These are phyloP conservation scores for Metschnikowia anglica DNA, from an alignment of 805 yeast genomes.

Conservation along the genomic window DNA sequence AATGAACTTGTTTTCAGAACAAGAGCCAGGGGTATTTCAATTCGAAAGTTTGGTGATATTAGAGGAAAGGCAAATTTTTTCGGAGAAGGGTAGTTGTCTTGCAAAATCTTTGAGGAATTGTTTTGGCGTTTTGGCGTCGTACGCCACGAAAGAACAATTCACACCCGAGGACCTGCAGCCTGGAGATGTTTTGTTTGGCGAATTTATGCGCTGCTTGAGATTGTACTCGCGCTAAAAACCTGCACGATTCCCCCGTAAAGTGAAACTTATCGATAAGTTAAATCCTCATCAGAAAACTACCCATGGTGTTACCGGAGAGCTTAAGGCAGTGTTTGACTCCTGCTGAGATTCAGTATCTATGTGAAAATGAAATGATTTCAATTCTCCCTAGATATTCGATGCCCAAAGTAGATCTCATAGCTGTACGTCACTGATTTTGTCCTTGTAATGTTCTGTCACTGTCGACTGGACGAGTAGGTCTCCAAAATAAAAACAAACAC, in stretches of 20 bases:
- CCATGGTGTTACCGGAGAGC: slow-evolving; percentile 20
- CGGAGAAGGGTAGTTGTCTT: slow-evolving; percentile 1
- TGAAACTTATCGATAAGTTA: background rate
- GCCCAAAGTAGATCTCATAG: slow-evolving; percentile 63
- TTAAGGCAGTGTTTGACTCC: slow-evolving; percentile 55
- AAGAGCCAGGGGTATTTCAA: background rate
- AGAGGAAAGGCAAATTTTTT: slow-evolving; percentile 7
- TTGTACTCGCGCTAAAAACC: slow-evolving; percentile 8
- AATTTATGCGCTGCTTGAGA: slow-evolving; percentile 7
- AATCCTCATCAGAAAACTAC: too few relatives aligned
- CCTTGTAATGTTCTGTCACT: background rate
- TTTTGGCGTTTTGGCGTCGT: slow-evolving; percentile 13
- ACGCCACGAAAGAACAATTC: slow-evolving; percentile 1
- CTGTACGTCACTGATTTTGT: slow-evolving; percentile 40
- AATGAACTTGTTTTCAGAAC: background rate
- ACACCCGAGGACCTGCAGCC: slow-evolving; percentile 13
- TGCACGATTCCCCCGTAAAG: background rate
- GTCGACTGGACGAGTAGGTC: background rate
- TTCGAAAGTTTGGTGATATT: background rate
- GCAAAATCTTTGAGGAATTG: slow-evolving; percentile 6
- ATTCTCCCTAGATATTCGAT: slow-evolving; percentile 78
- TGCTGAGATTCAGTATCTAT: slow-evolving; percentile 76
- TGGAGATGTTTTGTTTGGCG: slow-evolving; percentile 6
- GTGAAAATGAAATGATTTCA: slow-evolving; percentile 73
- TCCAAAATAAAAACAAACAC: slow-evolving; percentile 1